Evolutionary conservation across 768 basidiomycete species (phyloP), one percentile per base, ranked within the genome.

Genomic region (Boletellus emodensis): DNA sequence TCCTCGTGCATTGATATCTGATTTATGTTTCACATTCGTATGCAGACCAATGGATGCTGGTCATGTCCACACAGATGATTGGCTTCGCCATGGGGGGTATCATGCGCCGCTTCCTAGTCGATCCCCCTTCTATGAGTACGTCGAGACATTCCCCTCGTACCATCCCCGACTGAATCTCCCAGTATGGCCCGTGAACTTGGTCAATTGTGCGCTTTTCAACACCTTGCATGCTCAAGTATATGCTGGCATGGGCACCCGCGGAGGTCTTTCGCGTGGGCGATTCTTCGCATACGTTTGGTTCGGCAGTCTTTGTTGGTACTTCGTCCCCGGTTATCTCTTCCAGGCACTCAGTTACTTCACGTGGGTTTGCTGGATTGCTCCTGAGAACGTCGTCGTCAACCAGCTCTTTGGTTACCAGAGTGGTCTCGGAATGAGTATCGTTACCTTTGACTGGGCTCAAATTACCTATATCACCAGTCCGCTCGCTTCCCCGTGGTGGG

Each of bases 371-470:
- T 82, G 80, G 89, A 88, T 91, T 49, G 83, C 68, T 8, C 90
- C 89, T 1, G 64, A 84, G 18, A 87, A 88, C 59, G 54, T 84
- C 49, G 72, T 65, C 46, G 76, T 92, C 61, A 90, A 89, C 65
- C 82, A 87, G 60, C 73, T 90, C 66, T 90, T 91, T 54, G 88
- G 89, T 17, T 83, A 81, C 57, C 54, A 61, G 40, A 63, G 59
- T 44, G 73, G 75, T 26, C 68, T 84, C 56, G 82, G 84, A 37
- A 87, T 90, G 84, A 83, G 83, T 56, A 64, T 89, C 51, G 66
- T 89, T 55, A 87, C 87, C 38, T 87, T 92, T 59, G 90, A 92
- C 57, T 92, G 89, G 89, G 71, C 83, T 3, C 80, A 85, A 61
- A 86, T 89, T 46, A 81, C 84, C 4, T 87, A 79, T 49, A 74